phyloP scores from a whole-genome alignment of 352 stramenopile genomes.

The Thalassiosira ordinaria region DNA sequence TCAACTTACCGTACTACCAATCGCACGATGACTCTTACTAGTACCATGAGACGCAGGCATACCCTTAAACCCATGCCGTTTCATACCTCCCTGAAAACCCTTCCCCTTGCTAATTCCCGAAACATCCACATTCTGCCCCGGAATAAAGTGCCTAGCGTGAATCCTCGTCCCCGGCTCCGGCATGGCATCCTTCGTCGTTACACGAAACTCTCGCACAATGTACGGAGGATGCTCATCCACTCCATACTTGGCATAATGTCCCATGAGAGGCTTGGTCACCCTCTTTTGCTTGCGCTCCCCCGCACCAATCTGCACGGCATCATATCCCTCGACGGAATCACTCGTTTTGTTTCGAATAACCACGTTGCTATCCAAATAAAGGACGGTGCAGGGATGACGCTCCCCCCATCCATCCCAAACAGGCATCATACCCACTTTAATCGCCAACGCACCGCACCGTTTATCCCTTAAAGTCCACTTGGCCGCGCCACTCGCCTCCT shows the following conservation, averaged over 20 bases:
- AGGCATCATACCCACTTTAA: conserved; percentile 99
- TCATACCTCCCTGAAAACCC: conserved; percentile 97
- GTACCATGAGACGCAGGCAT: conserved; percentile 97
- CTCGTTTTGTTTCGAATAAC: conserved; percentile 95
- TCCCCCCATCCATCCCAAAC: conserved; percentile 98
- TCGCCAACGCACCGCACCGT: conserved; percentile 78
- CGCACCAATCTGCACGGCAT: conserved; percentile 94
- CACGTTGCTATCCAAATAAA: conserved; percentile 87
- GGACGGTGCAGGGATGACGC: conserved; percentile 94
- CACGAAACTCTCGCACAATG: conserved; percentile 94
- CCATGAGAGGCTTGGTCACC: conserved; percentile 90
- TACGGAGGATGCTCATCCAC: conserved; percentile 91
- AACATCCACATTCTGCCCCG: conserved; percentile 98
- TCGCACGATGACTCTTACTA: conserved; percentile 95
- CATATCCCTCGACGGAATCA: conserved; percentile 93
- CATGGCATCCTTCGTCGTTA: conserved; percentile 88
- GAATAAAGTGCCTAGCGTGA: conserved; percentile 96
- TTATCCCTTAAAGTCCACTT: conserved; percentile 78
- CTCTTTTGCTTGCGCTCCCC: conserved; percentile 96
- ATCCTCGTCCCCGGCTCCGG: conserved; percentile 90
- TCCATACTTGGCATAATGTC: conserved; percentile 91
- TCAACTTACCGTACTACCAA: conserved; percentile 89
- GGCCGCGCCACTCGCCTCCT: conserved; percentile 56
- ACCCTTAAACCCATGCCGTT: conserved; percentile 96
- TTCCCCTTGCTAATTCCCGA: conserved; percentile 92